A percentile compares a stretch with the other conserved stretches of the same genome.
These are phyloP conservation scores for Chaetomium olivaceum DNA, from an alignment of 2,329 filamentous ascomycete species.

Conservation along the genomic window DNA sequence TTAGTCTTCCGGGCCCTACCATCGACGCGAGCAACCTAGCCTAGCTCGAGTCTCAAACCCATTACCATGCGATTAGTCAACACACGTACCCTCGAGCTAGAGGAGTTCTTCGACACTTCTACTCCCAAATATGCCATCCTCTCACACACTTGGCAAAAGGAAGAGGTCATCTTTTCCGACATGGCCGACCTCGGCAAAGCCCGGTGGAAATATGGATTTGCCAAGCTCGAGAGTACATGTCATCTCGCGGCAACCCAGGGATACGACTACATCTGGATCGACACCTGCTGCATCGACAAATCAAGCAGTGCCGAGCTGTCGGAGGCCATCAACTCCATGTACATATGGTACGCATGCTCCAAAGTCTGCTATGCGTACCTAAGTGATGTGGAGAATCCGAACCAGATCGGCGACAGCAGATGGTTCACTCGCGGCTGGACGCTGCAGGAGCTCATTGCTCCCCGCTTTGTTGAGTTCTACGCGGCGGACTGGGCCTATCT, in stretches of 20 bases:
- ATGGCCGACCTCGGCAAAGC: constrained; percentile 11
- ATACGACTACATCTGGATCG: constrained; percentile 13
- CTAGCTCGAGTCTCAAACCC: too few species aligned
- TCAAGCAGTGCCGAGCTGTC: constrained; percentile 16
- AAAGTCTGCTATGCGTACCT: constrained; percentile 17
- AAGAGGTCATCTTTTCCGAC: constrained; percentile 12
- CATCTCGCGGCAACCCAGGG: neutral
- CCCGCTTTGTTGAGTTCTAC: constrained; percentile 5
- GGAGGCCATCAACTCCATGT: constrained; percentile 22
- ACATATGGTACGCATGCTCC: neutral
- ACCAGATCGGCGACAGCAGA: neutral
- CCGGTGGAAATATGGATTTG: neutral
- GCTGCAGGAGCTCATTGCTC: constrained; percentile 17
- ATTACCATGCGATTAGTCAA: constrained; percentile 12
- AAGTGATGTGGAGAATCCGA: neutral
- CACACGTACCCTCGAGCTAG: constrained; percentile 6
- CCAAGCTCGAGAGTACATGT: constrained; percentile 1
- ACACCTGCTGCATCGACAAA: constrained; percentile 23
- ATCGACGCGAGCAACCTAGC: too few species aligned
- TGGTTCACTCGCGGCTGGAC: constrained; percentile 20
- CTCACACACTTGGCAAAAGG: constrained; percentile 14
- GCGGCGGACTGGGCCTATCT: neutral
- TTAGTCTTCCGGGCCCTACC: too few species aligned
- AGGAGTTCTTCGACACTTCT: neutral
- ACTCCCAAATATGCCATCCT: constrained; percentile 13